A percentile compares a stretch with the other conserved stretches of the same genome.
phyloP scores from a whole-genome alignment of 176 grass and related monocot species.

The Avena insularis region DNA sequence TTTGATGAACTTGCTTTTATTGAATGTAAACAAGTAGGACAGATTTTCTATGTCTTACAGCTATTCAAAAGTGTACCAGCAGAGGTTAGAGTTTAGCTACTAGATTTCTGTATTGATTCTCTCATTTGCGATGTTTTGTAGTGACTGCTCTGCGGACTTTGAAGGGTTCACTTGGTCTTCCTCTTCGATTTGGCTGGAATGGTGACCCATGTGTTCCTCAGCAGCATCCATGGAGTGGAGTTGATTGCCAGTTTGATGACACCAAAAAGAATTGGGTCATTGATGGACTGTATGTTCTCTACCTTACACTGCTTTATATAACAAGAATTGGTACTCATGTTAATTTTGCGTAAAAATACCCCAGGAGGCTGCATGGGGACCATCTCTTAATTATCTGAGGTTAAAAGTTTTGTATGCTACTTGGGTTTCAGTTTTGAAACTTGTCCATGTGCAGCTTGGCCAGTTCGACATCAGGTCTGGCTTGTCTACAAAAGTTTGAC shows the following conservation, averaged over 20 bases:
- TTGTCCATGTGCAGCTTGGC: not conserved
- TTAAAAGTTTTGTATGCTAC: not conserved
- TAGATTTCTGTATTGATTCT: conserved; percentile 41
- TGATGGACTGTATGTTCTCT: conserved; percentile 87
- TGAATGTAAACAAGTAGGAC: conserved; percentile 21
- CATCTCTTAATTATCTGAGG: conserved; percentile 19
- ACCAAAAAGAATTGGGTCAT: conserved; percentile 75
- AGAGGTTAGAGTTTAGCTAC: not conserved
- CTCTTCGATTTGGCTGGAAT: conserved; percentile 96
- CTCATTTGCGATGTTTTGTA: conserved; percentile 43
- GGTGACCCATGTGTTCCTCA: conserved; percentile 96
- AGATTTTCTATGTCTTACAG: not conserved
- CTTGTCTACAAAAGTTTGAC: not conserved
- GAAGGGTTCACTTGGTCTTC: conserved; percentile 80
- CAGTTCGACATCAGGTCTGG: not conserved
- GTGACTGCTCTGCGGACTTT: conserved; percentile 66
- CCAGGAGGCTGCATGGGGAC: not conserved
- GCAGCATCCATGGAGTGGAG: conserved; percentile 96
- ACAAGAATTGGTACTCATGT: not conserved
- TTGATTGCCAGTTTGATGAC: conserved; percentile 86
- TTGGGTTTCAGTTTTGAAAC: conserved; percentile 12
- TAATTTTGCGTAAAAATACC: conserved; percentile 26
- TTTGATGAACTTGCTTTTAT: conserved; percentile 18
- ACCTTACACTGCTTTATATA: conserved; percentile 41
- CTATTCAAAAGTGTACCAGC: not conserved